A percentile compares a stretch with the other conserved stretches of the same genome.
Evolutionary conservation across 257 asterid genomes (phyloP).

Genomic region (Nicotiana benthamiana): DNA sequence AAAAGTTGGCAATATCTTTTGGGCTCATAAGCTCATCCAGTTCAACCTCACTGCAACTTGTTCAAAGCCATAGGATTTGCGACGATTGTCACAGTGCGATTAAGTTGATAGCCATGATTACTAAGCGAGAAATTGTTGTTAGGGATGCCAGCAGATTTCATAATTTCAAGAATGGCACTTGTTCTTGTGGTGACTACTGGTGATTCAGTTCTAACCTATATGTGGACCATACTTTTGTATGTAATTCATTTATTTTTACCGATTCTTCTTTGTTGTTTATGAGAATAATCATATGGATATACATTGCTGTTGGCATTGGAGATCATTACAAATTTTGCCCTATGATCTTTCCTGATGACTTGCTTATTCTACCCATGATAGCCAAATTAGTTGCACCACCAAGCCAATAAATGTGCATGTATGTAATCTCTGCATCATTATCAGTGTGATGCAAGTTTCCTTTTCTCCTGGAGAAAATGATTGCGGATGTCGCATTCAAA

Average conservation of each 20-base stretch:
- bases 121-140: constrained; percentile 45
- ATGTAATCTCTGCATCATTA: background rate
- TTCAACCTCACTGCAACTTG: constrained; percentile 65
- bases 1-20: constrained; percentile 77
- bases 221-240: background rate
- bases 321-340: background rate
- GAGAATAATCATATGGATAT: background rate
- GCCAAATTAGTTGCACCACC: background rate
- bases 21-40: constrained; percentile 64
- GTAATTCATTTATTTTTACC: background rate
- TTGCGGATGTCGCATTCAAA: background rate
- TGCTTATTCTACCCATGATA: background rate
- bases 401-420: background rate
- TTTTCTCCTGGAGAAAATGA: background rate
- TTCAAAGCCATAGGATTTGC: constrained; percentile 80
- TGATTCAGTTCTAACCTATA: constrained; percentile 17
- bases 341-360: background rate
- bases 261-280: background rate
- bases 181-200: constrained; percentile 95
- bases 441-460: background rate
- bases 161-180: constrained; percentile 51
- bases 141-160: constrained; percentile 88
- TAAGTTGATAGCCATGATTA: constrained; percentile 48
- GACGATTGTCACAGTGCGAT: constrained; percentile 63
- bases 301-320: background rate